Percentiles rank a stretch among this genome's conserved stretches.
Conservation (phyloP, 179 eudicot species). For the Dionaea muscipula region DNA sequence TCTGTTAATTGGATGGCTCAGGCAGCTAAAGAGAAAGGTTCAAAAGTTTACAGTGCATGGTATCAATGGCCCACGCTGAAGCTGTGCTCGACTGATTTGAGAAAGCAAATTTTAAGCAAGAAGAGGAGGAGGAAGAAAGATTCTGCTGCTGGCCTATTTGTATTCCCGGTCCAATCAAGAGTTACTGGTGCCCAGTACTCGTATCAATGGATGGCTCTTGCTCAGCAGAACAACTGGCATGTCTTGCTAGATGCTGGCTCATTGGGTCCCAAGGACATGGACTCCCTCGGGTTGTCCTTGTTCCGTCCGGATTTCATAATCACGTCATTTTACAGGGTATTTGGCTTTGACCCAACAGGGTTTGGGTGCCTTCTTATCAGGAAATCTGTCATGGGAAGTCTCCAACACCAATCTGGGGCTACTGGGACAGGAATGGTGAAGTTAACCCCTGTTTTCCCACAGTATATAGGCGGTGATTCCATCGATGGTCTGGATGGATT, state of each 20-base stretch:
- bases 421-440: constrained; percentile 88
- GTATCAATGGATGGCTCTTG: constrained; percentile 98
- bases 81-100: constrained; percentile 77
- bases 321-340: constrained; percentile 84
- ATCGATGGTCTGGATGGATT: constrained; percentile 66
- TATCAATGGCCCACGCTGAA: constrained; percentile 93
- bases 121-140: constrained; percentile 80
- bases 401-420: constrained; percentile 77
- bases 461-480: constrained; percentile 76
- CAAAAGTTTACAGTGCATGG: constrained; percentile 81
- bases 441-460: constrained; percentile 77
- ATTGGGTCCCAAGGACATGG: constrained; percentile 98
- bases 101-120: constrained; percentile 72
- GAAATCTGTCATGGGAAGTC: constrained; percentile 78
- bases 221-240: constrained; percentile 97
- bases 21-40: constrained; percentile 80
- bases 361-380: constrained; percentile 95
- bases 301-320: constrained; percentile 93
- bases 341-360: constrained; percentile 89
- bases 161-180: constrained; percentile 89
- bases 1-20: constrained; percentile 96
- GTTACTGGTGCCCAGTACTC: constrained; percentile 97
- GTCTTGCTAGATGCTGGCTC: constrained; percentile 95
- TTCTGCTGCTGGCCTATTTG: constrained; percentile 74
- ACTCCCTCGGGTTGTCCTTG: constrained; percentile 83